phyloP scores from a whole-genome alignment of 1,284 basidiomycete species.

The Ustilago shanxiensis region DNA sequence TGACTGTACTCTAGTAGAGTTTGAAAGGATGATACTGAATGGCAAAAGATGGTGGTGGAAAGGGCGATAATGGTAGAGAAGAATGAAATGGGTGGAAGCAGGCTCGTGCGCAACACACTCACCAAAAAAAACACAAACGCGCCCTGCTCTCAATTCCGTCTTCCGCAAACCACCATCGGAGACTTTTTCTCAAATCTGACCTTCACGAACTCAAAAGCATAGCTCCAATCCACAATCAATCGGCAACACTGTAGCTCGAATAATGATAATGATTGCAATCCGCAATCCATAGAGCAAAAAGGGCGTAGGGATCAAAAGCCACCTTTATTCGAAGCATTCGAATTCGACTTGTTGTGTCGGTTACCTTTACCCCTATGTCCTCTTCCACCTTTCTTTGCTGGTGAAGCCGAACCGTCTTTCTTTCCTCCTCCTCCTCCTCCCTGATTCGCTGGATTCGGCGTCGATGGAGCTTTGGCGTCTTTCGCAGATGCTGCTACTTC shows the following conservation, averaged over 20 bases:
- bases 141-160: not conserved
- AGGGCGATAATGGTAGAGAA: not conserved
- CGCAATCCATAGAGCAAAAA: not conserved
- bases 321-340: conserved; percentile 23
- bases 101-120: conserved; percentile 38
- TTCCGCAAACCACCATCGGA: not conserved
- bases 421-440: conserved; percentile 17
- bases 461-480: conserved; percentile 4
- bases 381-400: conserved; percentile 16
- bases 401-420: conserved; percentile 33
- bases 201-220: too few relatives aligned
- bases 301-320: conserved; percentile 4
- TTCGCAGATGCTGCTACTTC: not conserved
- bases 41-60: not conserved
- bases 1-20: too few relatives aligned
- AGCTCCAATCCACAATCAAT: too few relatives aligned
- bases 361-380: conserved; percentile 31
- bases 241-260: not conserved
- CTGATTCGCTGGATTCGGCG: conserved; percentile 15
- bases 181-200: not conserved
- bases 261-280: not conserved
- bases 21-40: too few relatives aligned
- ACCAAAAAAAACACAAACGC: not conserved
- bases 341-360: conserved; percentile 38
- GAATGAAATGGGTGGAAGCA: not conserved